phyloP scores from a whole-genome alignment of 768 basidiomycete species.

The Podaxis mareebaensis region DNA sequence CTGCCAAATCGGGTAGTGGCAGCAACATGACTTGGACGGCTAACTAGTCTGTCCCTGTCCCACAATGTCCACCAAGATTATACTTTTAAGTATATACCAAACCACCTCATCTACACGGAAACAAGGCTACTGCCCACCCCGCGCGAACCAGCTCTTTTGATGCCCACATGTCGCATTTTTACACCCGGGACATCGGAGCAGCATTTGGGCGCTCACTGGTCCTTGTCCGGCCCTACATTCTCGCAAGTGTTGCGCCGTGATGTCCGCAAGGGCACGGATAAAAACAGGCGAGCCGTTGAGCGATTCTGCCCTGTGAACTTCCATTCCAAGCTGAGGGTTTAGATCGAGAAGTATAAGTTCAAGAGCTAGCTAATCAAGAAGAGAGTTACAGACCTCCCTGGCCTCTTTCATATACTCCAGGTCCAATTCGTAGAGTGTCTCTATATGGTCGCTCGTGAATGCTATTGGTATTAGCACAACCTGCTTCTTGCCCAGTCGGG shows the following conservation, averaged over 20 bases:
- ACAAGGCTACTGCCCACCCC: constrained; percentile 54
- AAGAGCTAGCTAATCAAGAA: constrained; percentile 20
- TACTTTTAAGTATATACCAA: constrained; percentile 15
- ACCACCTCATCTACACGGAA: background rate
- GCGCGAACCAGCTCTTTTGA: constrained; percentile 88
- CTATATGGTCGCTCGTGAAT: constrained; percentile 99
- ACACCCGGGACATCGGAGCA: constrained; percentile 92
- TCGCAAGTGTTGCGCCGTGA: constrained; percentile 77
- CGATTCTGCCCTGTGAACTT: constrained; percentile 85
- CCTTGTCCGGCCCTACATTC: constrained; percentile 60
- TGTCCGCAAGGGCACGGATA: constrained; percentile 91
- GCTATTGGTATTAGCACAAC: constrained; percentile 91
- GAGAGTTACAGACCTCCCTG: constrained; percentile 62
- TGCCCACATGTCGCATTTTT: constrained; percentile 83
- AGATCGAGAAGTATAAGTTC: constrained; percentile 18
- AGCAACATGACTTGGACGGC: background rate
- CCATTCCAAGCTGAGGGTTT: constrained; percentile 77
- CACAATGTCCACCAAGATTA: constrained; percentile 13
- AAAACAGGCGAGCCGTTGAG: constrained; percentile 96
- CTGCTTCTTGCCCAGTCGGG: constrained; percentile 73
- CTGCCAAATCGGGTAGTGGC: constrained; percentile 12
- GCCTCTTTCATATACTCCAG: constrained; percentile 92
- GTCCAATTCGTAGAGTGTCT: constrained; percentile 96
- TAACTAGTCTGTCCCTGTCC: constrained; percentile 3
- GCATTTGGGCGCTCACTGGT: constrained; percentile 76